Conservation (phyloP, 257 asterid species). For the Penstemon davidsonii region DNA sequence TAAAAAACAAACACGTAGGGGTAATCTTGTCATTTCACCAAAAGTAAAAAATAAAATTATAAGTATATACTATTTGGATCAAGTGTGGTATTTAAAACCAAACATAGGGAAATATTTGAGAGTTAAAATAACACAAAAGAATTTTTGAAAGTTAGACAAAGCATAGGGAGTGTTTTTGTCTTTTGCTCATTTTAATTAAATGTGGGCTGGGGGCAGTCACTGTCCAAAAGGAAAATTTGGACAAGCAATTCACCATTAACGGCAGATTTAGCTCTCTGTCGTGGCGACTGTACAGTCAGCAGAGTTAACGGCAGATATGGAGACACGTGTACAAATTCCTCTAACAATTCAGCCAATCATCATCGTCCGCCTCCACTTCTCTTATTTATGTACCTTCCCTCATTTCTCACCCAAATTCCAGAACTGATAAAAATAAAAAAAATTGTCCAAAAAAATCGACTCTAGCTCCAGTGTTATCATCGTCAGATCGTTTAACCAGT, state of each 20-base stretch:
- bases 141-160: too few species aligned
- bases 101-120: too few species aligned
- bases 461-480: slow-evolving; percentile 7
- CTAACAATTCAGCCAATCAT: slow-evolving; percentile 29
- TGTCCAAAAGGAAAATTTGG: background rate
- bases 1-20: too few species aligned
- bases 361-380: slow-evolving; percentile 5
- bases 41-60: too few species aligned
- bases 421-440: background rate
- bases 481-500: background rate
- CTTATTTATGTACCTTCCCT: slow-evolving; percentile 23
- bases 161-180: too few species aligned
- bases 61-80: too few species aligned
- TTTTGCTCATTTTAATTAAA: too few species aligned
- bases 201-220: too few species aligned
- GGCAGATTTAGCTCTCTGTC: background rate
- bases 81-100: too few species aligned
- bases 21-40: too few species aligned
- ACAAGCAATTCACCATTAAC: slow-evolving; percentile 6
- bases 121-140: too few species aligned
- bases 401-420: slow-evolving; percentile 30
- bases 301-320: background rate
- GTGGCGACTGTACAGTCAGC: slow-evolving; percentile 28
- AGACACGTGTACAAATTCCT: slow-evolving; percentile 2
- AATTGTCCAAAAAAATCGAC: background rate